Evolutionary conservation across 768 basidiomycete species (phyloP).

Genomic region (Tricholoma sp.): DNA sequence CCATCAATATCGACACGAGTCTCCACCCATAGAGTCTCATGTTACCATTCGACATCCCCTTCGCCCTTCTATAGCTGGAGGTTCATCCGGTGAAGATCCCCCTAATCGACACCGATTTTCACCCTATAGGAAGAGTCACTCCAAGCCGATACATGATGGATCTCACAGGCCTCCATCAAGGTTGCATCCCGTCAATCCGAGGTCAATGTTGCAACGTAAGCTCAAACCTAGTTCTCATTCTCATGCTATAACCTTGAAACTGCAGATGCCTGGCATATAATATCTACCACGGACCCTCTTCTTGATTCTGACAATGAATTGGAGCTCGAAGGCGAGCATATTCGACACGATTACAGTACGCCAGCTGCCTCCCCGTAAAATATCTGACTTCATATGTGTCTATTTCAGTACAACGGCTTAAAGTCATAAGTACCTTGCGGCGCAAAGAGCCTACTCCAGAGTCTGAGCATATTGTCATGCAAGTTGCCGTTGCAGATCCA

Average conservation of each 20-base stretch:
- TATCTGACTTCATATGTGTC: conserved; percentile 5
- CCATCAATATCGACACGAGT: conserved; percentile 5
- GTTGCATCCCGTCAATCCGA: conserved; percentile 23
- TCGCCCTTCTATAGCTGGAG: conserved; percentile 3
- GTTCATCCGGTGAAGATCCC: background rate
- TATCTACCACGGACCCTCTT: conserved; percentile 65
- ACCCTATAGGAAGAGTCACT: conserved; percentile 24
- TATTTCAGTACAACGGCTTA: conserved; percentile 50
- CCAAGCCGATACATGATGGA: conserved; percentile 2
- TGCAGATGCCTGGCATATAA: conserved; percentile 72
- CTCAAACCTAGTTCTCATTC: conserved; percentile 1
- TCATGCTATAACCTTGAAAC: conserved; percentile 4
- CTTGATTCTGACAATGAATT: conserved; percentile 71
- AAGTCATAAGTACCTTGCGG: conserved; percentile 54
- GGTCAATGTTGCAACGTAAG: conserved; percentile 68
- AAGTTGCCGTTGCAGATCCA: conserved; percentile 3
- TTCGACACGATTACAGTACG: conserved; percentile 63
- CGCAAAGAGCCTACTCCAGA: conserved; percentile 57
- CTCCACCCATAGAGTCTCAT: conserved; percentile 4
- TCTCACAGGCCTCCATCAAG: conserved; percentile 15
- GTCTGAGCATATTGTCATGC: conserved; percentile 18
- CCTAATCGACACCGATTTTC: conserved; percentile 29
- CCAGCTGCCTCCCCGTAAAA: conserved; percentile 2
- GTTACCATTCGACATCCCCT: background rate
- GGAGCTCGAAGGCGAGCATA: conserved; percentile 47